phyloP scores from a whole-genome alignment of 371 early-diverging fungal species.

The Mucor sp. region DNA sequence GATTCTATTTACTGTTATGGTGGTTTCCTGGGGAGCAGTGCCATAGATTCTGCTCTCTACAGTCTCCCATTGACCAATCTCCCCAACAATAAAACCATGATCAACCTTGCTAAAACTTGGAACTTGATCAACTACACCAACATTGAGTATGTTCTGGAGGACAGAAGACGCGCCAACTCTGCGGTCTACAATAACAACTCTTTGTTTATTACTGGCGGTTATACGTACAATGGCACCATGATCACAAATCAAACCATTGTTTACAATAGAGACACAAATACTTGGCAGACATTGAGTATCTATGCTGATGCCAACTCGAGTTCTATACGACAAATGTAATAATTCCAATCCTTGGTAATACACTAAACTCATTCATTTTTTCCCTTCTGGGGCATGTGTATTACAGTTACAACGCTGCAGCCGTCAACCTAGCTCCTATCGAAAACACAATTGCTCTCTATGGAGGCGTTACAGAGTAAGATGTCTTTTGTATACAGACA shows the following conservation, averaged over 20 bases:
- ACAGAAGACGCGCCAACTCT: slow-evolving; percentile 1
- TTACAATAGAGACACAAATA: slow-evolving; percentile 2
- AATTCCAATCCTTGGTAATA: not conserved
- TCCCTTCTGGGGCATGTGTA: not conserved
- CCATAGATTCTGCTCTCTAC: not conserved
- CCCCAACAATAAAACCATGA: not conserved
- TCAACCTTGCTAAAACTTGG: not conserved
- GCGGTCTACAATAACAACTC: not conserved
- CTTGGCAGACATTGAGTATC: slow-evolving; percentile 4
- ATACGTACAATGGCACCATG: not conserved
- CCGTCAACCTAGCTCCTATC: not conserved
- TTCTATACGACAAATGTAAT: not conserved
- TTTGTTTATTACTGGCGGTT: slow-evolving; percentile 4
- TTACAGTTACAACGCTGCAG: slow-evolving; percentile 5
- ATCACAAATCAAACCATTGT: slow-evolving; percentile 8
- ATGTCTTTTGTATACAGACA: not conserved
- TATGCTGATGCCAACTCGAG: slow-evolving; percentile 8
- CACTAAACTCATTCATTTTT: not conserved
- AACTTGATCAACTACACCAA: not conserved
- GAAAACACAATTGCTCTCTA: not conserved
- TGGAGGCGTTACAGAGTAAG: slow-evolving; percentile 7
- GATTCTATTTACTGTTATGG: not conserved
- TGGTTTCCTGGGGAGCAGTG: not conserved
- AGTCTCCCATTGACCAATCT: not conserved
- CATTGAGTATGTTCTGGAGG: not conserved